Evolutionary conservation across 2,329 filamentous ascomycete genomes (phyloP), one percentile per base, ranked within the genome.

Genomic region (Thielaviopsis punctulata): DNA sequence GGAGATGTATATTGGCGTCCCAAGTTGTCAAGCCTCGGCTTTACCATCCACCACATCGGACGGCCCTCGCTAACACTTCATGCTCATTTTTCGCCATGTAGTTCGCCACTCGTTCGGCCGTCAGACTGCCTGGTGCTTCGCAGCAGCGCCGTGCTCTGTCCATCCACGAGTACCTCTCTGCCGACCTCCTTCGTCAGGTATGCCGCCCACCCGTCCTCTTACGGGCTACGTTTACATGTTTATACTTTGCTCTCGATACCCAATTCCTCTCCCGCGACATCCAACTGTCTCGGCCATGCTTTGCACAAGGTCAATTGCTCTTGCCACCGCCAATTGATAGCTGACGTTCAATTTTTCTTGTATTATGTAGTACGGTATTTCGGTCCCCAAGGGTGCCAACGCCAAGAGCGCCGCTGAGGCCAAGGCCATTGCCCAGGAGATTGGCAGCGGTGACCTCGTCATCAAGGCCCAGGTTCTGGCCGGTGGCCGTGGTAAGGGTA

Each of bases 401-500:
- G 92, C 92, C 61, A 81, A 80, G 68, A 83, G 73, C 57, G 79
- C 84, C 47, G 79, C 82, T 63, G 92, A 96, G 75, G 92, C 92
- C 60, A 90, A 95, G 77, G 75, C 79, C 62, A 79, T 96, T 63
- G 92, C 92, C 55, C 89, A 90, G 73, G 73, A 82, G 59, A 92
- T 98, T 64, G 85, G 87, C 74, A 84, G 77, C 62, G 90, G 94
- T 66, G 92, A 98, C 69, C 90, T 95, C 80, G 92, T 98, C 62
- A 96, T 98, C 79, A 98, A 98, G 80, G 92, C 92, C 57, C 92
- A 98, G 75, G 92, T 98, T 56, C 84, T 98, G 58, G 92, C 92
- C 57, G 92, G 92, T 71, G 92, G 92, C 59, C 85, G 92, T 75
- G 92, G 92, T 72, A 98, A 98, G 77, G 92, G 92, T 61, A 83